A percentile compares a stretch with the other conserved stretches of the same genome.
phyloP scores from a whole-genome alignment of 2,329 filamentous ascomycete genomes.

The Graphilbum fragrans region DNA sequence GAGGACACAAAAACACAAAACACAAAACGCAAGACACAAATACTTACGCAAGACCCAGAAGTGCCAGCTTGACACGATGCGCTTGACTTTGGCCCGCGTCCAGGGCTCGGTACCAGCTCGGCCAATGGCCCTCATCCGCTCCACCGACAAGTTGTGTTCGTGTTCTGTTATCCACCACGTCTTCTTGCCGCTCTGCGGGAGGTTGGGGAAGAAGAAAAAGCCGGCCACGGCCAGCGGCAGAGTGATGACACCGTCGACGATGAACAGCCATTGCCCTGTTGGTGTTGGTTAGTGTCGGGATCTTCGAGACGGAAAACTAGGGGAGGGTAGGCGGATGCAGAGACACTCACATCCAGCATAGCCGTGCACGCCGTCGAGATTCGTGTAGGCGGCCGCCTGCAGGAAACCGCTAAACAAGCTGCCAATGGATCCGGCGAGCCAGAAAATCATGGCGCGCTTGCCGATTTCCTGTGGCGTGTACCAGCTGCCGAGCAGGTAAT shows the following conservation, averaged over 20 bases:
- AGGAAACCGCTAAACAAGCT: slow-evolving; percentile 23
- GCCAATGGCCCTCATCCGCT: slow-evolving; percentile 21
- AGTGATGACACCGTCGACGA: slow-evolving; percentile 20
- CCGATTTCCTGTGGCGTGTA: slow-evolving; percentile 49
- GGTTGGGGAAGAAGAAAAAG: slow-evolving; percentile 35
- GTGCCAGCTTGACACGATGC: slow-evolving; percentile 24
- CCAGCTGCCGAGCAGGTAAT: slow-evolving; percentile 38
- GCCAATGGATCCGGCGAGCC: slow-evolving; percentile 42
- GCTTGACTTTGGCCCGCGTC: slow-evolving; percentile 19
- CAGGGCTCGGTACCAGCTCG: slow-evolving; percentile 23
- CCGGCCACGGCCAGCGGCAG: slow-evolving; percentile 39
- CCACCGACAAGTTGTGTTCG: slow-evolving; percentile 21
- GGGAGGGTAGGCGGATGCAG: neutral
- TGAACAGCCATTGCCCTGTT: slow-evolving; percentile 39
- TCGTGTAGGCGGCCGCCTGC: slow-evolving; percentile 37
- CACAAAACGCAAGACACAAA: too few relatives aligned
- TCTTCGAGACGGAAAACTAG: neutral
- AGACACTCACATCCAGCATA: slow-evolving; percentile 36
- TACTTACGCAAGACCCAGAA: slow-evolving; percentile 22
- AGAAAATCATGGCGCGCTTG: slow-evolving; percentile 52
- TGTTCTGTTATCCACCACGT: slow-evolving; percentile 23
- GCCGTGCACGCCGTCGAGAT: slow-evolving; percentile 34
- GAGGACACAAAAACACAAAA: neutral
- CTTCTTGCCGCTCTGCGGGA: slow-evolving; percentile 23
- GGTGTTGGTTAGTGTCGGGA: slow-evolving; percentile 3